Conservation (phyloP, 805 yeast species). For the Candida fluviatilis region DNA sequence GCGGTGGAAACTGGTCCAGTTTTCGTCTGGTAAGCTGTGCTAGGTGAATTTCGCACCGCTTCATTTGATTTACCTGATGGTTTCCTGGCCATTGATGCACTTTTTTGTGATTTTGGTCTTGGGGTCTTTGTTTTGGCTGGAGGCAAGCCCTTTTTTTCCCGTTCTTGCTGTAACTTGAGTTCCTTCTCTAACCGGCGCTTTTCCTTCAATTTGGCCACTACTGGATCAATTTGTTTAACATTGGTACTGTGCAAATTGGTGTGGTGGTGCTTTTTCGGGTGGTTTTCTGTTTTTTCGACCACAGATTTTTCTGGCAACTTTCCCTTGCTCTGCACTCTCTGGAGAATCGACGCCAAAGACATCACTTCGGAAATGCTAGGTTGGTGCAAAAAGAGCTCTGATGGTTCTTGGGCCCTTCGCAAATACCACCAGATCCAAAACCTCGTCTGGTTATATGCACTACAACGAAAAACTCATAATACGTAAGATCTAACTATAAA, state of each 20-base stretch:
- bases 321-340: slow-evolving; percentile 4
- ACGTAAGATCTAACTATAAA: neutral
- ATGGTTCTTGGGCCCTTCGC: too few species aligned
- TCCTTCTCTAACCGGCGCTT: slow-evolving; percentile 56
- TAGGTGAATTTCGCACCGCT: neutral
- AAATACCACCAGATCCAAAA: too few species aligned
- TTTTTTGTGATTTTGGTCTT: slow-evolving; percentile 6
- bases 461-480: neutral
- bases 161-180: slow-evolving; percentile 30
- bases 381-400: too few species aligned
- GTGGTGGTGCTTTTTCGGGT: neutral
- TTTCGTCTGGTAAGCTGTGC: neutral
- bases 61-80: neutral
- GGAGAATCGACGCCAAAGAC: slow-evolving; percentile 3
- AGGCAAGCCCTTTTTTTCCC: slow-evolving; percentile 30
- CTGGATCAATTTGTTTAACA: slow-evolving; percentile 48
- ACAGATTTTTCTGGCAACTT: slow-evolving; percentile 2
- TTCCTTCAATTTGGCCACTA: slow-evolving; percentile 65
- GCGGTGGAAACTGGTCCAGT: neutral
- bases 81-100: slow-evolving; percentile 1
- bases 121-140: slow-evolving; percentile 18
- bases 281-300: neutral
- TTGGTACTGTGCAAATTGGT: neutral
- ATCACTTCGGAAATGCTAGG: too few species aligned
- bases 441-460: too few species aligned